Evolutionary conservation across 2,329 filamentous ascomycete genomes (phyloP).

Genomic region (Sphaceloma murrayae): DNA sequence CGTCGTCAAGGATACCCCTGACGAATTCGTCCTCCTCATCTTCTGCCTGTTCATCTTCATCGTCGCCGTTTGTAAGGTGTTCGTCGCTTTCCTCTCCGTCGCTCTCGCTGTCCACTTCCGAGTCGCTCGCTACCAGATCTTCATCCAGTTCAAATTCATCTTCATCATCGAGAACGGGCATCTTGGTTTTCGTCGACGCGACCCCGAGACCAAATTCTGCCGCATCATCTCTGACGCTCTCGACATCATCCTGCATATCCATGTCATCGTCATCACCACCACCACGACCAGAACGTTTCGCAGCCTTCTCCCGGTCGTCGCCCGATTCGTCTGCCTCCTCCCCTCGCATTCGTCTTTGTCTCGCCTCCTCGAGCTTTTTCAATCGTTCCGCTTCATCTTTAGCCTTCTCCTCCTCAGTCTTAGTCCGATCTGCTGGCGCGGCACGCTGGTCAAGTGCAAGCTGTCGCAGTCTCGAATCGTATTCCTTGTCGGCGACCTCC

Average conservation of each 20-base stretch:
- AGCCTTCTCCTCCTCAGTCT: conserved; percentile 79
- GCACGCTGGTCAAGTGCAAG: conserved; percentile 77
- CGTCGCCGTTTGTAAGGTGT: conserved; percentile 32
- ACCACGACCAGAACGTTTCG: conserved; percentile 43
- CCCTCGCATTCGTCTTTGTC: conserved; percentile 78
- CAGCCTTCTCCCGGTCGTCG: conserved; percentile 50
- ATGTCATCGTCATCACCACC: conserved; percentile 27
- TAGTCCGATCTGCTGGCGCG: conserved; percentile 75
- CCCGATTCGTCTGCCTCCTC: conserved; percentile 57
- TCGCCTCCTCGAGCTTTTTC: conserved; percentile 71
- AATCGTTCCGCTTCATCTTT: conserved; percentile 68
- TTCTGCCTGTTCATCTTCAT: conserved; percentile 26
- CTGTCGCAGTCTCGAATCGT: conserved; percentile 73
- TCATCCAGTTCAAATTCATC: conserved; percentile 90
- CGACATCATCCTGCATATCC: conserved; percentile 27
- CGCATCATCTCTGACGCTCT: conserved; percentile 44
- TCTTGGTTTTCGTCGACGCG: conserved; percentile 36
- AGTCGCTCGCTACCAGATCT: conserved; percentile 74
- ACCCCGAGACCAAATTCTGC: conserved; percentile 54
- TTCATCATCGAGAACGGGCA: conserved; percentile 70
- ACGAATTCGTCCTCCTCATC: conserved; percentile 42
- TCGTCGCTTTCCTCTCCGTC: conserved; percentile 26
- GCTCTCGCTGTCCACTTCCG: conserved; percentile 37
- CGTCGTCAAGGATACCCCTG: conserved; percentile 32
- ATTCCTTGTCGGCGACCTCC: conserved; percentile 68